phyloP scores from a whole-genome alignment of 1,284 basidiomycete genomes.

The Porogramme epimiltina region DNA sequence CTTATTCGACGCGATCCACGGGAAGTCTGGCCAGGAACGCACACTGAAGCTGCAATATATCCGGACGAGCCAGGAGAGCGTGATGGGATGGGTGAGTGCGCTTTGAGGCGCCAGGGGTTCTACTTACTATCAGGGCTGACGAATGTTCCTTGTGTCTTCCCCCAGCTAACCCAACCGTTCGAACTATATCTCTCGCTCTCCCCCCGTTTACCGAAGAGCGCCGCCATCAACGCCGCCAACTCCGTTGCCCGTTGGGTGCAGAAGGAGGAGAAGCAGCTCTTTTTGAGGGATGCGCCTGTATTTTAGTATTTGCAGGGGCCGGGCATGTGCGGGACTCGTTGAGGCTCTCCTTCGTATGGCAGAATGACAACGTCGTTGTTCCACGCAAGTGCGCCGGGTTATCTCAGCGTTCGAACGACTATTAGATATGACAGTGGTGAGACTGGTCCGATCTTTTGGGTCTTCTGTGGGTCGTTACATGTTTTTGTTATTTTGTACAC shows the following conservation, averaged over 20 bases:
- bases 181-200: conserved; percentile 89
- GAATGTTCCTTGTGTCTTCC: neutral
- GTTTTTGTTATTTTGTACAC: no score
- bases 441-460: no score
- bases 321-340: no score
- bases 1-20: conserved; percentile 84
- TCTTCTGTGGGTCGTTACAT: no score
- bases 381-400: no score
- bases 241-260: conserved; percentile 89
- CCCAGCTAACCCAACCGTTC: conserved; percentile 88
- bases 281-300: conserved; percentile 86
- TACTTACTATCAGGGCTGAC: neutral
- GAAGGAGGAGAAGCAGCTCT: conserved; percentile 80
- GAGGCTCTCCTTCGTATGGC: no score
- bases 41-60: conserved; percentile 84
- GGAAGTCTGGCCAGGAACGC: conserved; percentile 76
- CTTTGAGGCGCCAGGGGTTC: no score
- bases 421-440: no score
- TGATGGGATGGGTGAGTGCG: conserved; percentile 82
- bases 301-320: conserved; percentile 51
- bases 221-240: conserved; percentile 86
- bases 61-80: conserved; percentile 81
- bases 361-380: no score
- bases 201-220: conserved; percentile 83
- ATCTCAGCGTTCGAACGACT: no score